These are phyloP conservation scores for Trichophyton schoenleinii DNA, from an alignment of 2,329 filamentous ascomycete species.

Conservation along the genomic window DNA sequence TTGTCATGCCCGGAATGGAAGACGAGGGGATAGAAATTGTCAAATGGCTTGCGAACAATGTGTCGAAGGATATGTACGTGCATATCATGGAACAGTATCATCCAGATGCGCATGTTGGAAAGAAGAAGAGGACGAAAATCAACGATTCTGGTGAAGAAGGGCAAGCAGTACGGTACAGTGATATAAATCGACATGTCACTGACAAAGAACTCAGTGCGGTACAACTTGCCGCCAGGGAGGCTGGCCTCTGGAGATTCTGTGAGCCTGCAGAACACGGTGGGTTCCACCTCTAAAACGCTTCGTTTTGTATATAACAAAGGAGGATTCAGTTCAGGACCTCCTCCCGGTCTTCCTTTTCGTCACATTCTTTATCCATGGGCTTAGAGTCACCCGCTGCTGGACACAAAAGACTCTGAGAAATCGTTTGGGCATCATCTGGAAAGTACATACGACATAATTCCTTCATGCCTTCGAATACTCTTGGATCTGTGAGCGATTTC, in stretches of 20 bases:
- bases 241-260: slow-evolving; percentile 67
- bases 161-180: slow-evolving; percentile 52
- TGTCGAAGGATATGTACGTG: slow-evolving; percentile 64
- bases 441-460: neutral
- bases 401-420: neutral
- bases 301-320: neutral
- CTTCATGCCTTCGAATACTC: slow-evolving; percentile 5
- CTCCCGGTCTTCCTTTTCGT: neutral
- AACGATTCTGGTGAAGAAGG: slow-evolving; percentile 18
- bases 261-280: slow-evolving; percentile 48
- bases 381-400: neutral
- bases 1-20: slow-evolving; percentile 74
- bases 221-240: slow-evolving; percentile 53
- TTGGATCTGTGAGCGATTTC: neutral
- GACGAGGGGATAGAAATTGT: slow-evolving; percentile 63
- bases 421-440: neutral
- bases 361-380: neutral
- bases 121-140: slow-evolving; percentile 37
- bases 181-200: slow-evolving; percentile 63
- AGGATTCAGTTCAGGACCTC: neutral
- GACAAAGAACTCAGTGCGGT: slow-evolving; percentile 55
- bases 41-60: slow-evolving; percentile 58
- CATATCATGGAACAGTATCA: slow-evolving; percentile 86
- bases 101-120: slow-evolving; percentile 69
- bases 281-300: slow-evolving; percentile 34